These are phyloP conservation scores for Trichophyton equinum DNA, from an alignment of 2,329 filamentous ascomycete species.

Conservation along the genomic window DNA sequence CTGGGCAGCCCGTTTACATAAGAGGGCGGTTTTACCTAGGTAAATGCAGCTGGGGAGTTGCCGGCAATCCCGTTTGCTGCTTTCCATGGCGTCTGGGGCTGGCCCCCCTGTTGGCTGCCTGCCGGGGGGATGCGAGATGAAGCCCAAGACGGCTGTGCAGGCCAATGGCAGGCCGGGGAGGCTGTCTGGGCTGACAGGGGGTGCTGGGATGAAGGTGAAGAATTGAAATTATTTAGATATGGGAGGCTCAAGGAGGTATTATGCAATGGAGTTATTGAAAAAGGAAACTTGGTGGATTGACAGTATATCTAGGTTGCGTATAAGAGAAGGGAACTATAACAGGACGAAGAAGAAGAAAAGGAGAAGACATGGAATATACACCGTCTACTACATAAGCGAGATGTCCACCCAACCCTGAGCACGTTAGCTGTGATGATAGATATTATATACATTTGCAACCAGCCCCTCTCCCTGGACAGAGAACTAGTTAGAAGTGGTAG, in stretches of 20 bases:
- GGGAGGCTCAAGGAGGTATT: too few relatives aligned
- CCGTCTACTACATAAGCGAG: neutral
- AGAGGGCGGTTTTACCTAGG: too few relatives aligned
- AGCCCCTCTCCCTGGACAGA: neutral
- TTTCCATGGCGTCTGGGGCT: neutral
- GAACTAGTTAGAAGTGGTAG: neutral
- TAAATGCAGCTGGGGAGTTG: too few relatives aligned
- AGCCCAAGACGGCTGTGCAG: neutral
- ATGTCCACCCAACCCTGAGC: constrained; percentile 2
- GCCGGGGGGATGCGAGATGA: neutral
- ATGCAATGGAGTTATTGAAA: too few relatives aligned
- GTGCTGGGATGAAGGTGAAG: neutral
- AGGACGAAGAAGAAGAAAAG: neutral
- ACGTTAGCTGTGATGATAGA: constrained; percentile 1
- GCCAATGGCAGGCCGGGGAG: neutral
- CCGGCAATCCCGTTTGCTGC: too few relatives aligned
- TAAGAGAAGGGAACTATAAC: too few relatives aligned
- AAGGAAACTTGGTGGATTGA: too few relatives aligned
- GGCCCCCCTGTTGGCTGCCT: constrained; percentile 11
- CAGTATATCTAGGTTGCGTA: too few relatives aligned
- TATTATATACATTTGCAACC: neutral
- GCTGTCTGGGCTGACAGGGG: neutral
- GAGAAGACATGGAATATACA: neutral
- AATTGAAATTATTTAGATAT: too few relatives aligned
- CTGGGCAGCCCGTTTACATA: too few relatives aligned